Base-by-base conservation (phyloP, 305 asterid genomes). In the Plantago coronopus region DNA sequence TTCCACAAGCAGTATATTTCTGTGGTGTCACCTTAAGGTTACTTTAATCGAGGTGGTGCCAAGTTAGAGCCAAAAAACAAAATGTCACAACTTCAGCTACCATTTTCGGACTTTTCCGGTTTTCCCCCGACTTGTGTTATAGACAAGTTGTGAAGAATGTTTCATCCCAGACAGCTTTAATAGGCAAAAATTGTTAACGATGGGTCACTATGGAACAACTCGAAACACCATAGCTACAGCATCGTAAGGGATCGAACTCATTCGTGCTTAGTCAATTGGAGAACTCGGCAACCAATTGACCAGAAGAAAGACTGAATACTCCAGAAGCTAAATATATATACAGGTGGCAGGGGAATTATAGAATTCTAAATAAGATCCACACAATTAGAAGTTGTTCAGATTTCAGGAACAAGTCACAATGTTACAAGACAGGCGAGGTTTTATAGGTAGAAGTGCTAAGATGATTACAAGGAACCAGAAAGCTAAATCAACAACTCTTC, bases 331-430 rank as follows among this genome's bases (percentile, higher is more conserved):
- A 38, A 70, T 66, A 70, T 69, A 57, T 67, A 48, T 65, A 67
- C 63, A 73, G 64, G 57, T 29, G 3, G 57, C 66, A 13, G 49
- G 19, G 43, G 67, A 25, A 27, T 53, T 47, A 62, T 14, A 49
- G 61, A 29, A 1, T 11, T 8, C 16, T 11, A 38, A 10, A 38
- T 8, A 38, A 6, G 51, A 57, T 46, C 49, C 37, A 47, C 58
- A 69, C 64, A 66, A 45, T 29, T 50, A 57, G 17, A 64, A 61
- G 3, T 34, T 34, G 43, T 56, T 54, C 57, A 44, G 15, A 18
- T 55, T 22, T 61, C 59, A 34, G 64, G 48, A 57, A 68, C 67
- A 68, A 47, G 68, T 46, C 45, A 54, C 61, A 38, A 69, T 31
- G 80, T 64, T 65, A 70, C 70, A 67, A 17, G 56, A 57, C 48